Evolutionary conservation across 139 green algal genomes (phyloP).

Genomic region (Pleodorina starrii): DNA sequence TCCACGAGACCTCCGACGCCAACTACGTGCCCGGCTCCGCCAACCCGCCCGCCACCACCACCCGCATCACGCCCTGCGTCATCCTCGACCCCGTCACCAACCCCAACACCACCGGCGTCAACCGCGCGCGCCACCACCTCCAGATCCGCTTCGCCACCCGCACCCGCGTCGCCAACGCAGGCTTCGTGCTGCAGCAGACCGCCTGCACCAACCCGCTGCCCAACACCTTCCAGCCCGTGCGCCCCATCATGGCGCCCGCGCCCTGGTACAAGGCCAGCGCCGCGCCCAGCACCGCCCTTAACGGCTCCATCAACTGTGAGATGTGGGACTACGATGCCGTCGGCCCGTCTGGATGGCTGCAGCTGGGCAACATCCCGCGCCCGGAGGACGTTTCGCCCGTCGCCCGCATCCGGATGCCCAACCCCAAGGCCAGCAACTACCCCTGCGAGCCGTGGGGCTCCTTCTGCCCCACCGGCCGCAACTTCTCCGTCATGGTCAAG

Average conservation of each 20-base stretch:
- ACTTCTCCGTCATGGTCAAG: background rate
- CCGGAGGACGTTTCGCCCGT: background rate
- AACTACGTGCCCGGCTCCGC: background rate
- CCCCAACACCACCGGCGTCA: background rate
- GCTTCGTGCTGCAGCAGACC: background rate
- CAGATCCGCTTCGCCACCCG: background rate
- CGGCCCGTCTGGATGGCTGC: background rate
- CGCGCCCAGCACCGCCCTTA: background rate
- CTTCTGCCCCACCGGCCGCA: background rate
- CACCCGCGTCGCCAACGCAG: background rate
- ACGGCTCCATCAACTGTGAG: background rate
- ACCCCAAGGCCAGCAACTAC: background rate
- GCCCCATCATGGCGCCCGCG: background rate
- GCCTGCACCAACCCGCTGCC: background rate
- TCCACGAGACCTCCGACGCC: background rate
- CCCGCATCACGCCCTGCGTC: background rate
- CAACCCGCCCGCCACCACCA: background rate
- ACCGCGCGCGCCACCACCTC: background rate
- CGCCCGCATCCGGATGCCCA: background rate
- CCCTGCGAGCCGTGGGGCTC: background rate
- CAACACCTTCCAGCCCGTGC: background rate
- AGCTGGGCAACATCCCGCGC: background rate
- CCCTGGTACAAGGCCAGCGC: background rate
- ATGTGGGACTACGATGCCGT: background rate
- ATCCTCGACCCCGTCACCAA: background rate